phyloP scores from a whole-genome alignment of 2,329 filamentous ascomycete species.

The Xylariomycetidae sp. region DNA sequence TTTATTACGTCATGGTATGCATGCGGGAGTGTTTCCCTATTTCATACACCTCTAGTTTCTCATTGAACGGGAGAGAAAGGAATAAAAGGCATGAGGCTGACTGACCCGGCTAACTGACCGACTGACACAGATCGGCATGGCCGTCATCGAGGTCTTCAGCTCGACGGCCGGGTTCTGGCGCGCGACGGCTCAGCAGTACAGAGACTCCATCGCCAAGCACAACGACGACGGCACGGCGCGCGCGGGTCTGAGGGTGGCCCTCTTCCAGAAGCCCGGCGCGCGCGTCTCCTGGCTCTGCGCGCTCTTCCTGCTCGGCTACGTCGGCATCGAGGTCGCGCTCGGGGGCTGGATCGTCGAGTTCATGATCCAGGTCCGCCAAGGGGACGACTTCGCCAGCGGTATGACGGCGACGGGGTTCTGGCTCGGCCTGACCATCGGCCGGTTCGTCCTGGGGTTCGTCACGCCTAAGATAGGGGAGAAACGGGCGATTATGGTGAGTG shows the following conservation, averaged over 20 bases:
- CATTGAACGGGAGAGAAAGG: too few species aligned
- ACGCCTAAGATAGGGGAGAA: conserved; percentile 70
- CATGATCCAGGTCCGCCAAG: conserved; percentile 72
- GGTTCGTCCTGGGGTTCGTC: conserved; percentile 67
- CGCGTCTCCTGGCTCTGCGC: conserved; percentile 66
- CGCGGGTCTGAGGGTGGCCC: conserved; percentile 28
- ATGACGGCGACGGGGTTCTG: conserved; percentile 78
- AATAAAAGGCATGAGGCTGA: too few species aligned
- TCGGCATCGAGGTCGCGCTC: conserved; percentile 70
- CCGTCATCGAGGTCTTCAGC: conserved; percentile 48
- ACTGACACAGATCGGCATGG: conserved; percentile 41
- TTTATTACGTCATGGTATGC: conserved; percentile 70
- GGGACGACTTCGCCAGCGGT: conserved; percentile 62
- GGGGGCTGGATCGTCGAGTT: conserved; percentile 83
- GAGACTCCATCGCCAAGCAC: conserved; percentile 29
- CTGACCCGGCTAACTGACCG: too few species aligned
- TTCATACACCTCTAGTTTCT: not conserved
- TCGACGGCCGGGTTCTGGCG: conserved; percentile 53
- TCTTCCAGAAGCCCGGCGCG: conserved; percentile 38
- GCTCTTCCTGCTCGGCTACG: conserved; percentile 69
- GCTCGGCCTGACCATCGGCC: conserved; percentile 71
- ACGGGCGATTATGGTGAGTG: conserved; percentile 48
- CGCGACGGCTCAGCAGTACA: conserved; percentile 51
- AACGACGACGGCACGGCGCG: conserved; percentile 17
- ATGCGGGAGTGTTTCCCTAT: conserved; percentile 33